Base-by-base conservation (phyloP, 2,329 filamentous ascomycete genomes). In the Pseudophaeomoniella oleicola region DNA sequence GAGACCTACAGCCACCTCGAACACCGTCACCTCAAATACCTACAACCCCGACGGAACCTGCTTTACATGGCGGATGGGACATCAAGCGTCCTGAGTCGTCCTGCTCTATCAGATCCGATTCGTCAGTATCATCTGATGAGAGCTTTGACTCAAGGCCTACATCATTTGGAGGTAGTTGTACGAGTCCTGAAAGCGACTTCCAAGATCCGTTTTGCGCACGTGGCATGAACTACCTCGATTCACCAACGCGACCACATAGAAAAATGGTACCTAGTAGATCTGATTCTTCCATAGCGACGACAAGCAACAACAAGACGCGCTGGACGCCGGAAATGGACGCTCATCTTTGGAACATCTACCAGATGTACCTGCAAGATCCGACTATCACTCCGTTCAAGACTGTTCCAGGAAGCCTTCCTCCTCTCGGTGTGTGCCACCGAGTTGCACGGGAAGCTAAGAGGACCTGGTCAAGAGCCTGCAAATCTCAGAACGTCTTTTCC, bases 351-450 rank as follows among this genome's bases (percentile, higher is more conserved):
- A 69, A 73, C 50, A 75, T 71, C 5, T 79, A 77, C 54, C 71
- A 76, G 57, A 62, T 66, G 37, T 78, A 77, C 50, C 58, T 78
- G n/a, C 71, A 75, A 42, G 73, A 78, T 51, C 75, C 75, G 14
- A 73, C 69, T 3, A 66, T 78, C 34, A 79, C 75, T 1, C 75
- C 75, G 0, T 78, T 78, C 62, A 78, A 78, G 49, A 75, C 72
- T 57, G 63, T 77, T 1, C 75, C 74, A 2, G 74, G 75, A 34
- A 73, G 69, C 31, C 64, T 71, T 19, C 75, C 75, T 27, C 75
- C 75, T 9, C 65, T 78, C 36, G 75, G 75, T 13, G 71, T 78
- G 16, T 78, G 74, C 44, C 67, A 74, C 46, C 69, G 72, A 39
- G 73, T 79, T 22, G 71, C 73, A 3, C 64, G 72, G 35, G 67